phyloP scores from a whole-genome alignment of 164 flowering plant species.

The Cinnamomum micranthum region DNA sequence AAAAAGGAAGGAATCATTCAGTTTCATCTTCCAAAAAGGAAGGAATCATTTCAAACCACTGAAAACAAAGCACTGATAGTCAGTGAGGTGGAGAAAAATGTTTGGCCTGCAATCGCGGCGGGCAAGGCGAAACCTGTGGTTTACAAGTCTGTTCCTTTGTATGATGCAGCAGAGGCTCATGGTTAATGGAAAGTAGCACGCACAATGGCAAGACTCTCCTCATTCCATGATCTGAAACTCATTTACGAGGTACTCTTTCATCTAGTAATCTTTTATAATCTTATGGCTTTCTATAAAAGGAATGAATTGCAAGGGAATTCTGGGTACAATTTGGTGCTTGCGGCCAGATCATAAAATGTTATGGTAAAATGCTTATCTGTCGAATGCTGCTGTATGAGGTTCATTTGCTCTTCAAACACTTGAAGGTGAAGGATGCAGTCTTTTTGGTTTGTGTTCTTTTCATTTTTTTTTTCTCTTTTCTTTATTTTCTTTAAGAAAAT shows the following conservation, averaged over 20 bases:
- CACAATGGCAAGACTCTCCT: constrained; percentile 84
- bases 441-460: no score
- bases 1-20: no score
- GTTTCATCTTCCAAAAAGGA: no score
- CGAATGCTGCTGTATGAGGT: no score
- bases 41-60: no score
- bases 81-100: constrained; percentile 80
- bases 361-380: no score
- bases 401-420: no score
- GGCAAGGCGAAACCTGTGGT: constrained; percentile 80
- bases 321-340: no score
- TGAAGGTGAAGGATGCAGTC: no score
- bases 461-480: no score
- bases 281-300: not conserved
- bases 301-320: not conserved
- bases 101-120: constrained; percentile 79
- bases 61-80: constrained; percentile 78
- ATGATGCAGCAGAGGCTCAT: constrained; percentile 79
- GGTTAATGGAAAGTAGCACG: constrained; percentile 70
- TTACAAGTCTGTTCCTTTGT: constrained; percentile 46
- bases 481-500: no score
- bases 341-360: no score
- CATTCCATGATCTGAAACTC: constrained; percentile 26
- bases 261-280: not conserved
- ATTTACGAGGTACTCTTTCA: not conserved